Percentiles rank a stretch among this genome's conserved stretches.
Evolutionary conservation across 352 stramenopile genomes (phyloP).

Genomic region (Phytophthora crassamura): DNA sequence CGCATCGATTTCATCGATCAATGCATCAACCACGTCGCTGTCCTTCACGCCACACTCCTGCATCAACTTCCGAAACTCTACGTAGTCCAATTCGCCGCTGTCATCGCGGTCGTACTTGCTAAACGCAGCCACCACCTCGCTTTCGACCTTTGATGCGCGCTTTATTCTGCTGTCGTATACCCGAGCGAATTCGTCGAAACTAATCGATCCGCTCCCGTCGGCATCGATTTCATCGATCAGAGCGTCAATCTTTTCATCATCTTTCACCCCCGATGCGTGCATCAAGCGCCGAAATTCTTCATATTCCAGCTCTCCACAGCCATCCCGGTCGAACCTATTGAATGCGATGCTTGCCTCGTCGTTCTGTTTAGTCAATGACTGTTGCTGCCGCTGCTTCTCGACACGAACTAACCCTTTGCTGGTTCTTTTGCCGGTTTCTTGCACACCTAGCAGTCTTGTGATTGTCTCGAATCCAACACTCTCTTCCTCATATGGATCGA

Average conservation of each 20-base stretch:
- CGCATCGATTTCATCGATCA: conserved; percentile 54
- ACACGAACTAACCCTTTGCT: conserved; percentile 5
- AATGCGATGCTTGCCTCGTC: conserved; percentile 34
- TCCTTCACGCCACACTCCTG: conserved; percentile 56
- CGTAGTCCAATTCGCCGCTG: conserved; percentile 55
- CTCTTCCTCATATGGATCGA: conserved; percentile 55
- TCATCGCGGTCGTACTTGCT: conserved; percentile 49
- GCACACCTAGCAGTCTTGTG: conserved; percentile 24
- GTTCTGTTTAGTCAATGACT: background rate
- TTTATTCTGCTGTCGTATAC: conserved; percentile 37
- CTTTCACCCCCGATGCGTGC: conserved; percentile 54
- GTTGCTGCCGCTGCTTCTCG: conserved; percentile 7
- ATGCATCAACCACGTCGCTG: conserved; percentile 45
- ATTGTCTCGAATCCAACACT: conserved; percentile 62
- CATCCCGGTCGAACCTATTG: conserved; percentile 48
- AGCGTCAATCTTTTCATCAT: conserved; percentile 48
- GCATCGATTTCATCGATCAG: conserved; percentile 56
- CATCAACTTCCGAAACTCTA: conserved; percentile 65
- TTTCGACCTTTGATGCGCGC: conserved; percentile 29
- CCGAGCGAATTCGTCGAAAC: conserved; percentile 47
- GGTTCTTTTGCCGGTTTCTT: background rate
- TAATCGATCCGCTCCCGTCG: conserved; percentile 48
- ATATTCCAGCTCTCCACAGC: conserved; percentile 54
- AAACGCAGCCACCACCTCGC: conserved; percentile 39
- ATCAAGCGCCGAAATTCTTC: conserved; percentile 63